A percentile compares a stretch with the other conserved stretches of the same genome.
These are phyloP conservation scores for Lolium multiflorum DNA, from an alignment of 176 grass and related monocot genomes.

Conservation along the genomic window DNA sequence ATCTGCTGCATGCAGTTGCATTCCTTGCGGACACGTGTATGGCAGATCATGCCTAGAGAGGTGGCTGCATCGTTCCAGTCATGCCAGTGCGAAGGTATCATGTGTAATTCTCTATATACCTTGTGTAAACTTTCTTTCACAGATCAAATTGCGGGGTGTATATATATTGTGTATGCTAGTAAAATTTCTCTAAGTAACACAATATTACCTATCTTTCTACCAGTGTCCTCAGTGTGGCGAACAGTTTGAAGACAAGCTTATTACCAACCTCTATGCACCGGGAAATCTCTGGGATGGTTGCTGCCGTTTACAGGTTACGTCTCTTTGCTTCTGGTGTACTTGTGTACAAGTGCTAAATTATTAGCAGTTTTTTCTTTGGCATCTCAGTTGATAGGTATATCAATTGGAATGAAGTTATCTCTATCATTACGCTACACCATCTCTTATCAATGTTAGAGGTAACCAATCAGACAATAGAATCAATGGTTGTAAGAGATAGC, in stretches of 20 bases:
- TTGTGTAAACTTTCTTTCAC: too few relatives aligned
- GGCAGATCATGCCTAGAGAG: slow-evolving; percentile 5
- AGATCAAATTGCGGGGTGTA: too few relatives aligned
- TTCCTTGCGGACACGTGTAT: slow-evolving; percentile 9
- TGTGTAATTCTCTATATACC: not conserved
- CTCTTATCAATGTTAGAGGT: too few relatives aligned
- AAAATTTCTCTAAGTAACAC: too few relatives aligned
- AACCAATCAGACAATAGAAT: too few relatives aligned
- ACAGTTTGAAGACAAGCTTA: slow-evolving; percentile 45
- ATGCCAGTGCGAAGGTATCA: not conserved
- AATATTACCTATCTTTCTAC: not conserved
- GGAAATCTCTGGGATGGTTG: not conserved
- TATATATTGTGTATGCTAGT: too few relatives aligned
- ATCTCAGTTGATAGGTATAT: not conserved
- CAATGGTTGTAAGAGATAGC: too few relatives aligned
- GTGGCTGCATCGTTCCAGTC: not conserved
- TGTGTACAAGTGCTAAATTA: not conserved
- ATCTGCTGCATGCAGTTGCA: not conserved
- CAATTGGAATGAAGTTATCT: too few relatives aligned
- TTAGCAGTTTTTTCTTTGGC: not conserved
- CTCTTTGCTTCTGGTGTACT: not conserved
- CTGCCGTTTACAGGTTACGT: not conserved
- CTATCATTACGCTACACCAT: too few relatives aligned
- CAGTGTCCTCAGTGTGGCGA: slow-evolving; percentile 69
- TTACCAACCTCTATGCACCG: slow-evolving; percentile 60